Evolutionary conservation across 2,329 filamentous ascomycete species (phyloP).

Genomic region (Scopulariopsis brevicaulis): DNA sequence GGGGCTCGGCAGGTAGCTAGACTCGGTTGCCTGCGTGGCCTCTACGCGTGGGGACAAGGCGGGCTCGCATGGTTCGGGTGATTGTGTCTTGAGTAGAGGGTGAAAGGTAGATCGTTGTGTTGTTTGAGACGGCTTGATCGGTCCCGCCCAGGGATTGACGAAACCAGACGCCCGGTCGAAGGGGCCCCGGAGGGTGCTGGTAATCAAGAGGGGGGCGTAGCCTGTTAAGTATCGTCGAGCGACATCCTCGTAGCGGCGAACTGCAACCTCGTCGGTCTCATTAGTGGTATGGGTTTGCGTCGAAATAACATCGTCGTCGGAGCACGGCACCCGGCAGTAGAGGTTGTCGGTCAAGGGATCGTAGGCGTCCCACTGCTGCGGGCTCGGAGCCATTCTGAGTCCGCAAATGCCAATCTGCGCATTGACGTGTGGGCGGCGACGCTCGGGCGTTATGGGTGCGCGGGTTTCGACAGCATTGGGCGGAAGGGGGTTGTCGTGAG

Average conservation of each 20-base stretch:
- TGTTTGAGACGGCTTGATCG: neutral
- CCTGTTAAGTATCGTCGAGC: constrained; percentile 48
- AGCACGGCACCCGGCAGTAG: constrained; percentile 31
- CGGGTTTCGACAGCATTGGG: neutral
- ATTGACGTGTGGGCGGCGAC: neutral
- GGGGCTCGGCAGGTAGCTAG: constrained; percentile 28
- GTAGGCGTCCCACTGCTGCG: constrained; percentile 7
- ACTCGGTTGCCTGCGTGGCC: constrained; percentile 8
- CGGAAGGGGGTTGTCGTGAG: neutral
- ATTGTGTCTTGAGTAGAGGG: neutral
- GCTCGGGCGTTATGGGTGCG: neutral
- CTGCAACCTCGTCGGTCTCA: constrained; percentile 41
- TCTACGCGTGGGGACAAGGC: neutral
- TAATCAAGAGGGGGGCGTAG: constrained; percentile 41
- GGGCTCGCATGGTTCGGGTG: neutral
- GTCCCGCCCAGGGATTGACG: constrained; percentile 18
- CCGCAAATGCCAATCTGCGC: neutral
- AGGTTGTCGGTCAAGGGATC: constrained; percentile 21
- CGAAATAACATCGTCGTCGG: constrained; percentile 36
- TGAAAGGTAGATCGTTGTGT: neutral
- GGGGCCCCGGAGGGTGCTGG: constrained; percentile 50
- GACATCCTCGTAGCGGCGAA: constrained; percentile 43
- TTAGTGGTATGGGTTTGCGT: constrained; percentile 20
- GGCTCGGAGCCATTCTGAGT: constrained; percentile 4
- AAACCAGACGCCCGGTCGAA: constrained; percentile 36